Evolutionary conservation across 345 rosid genomes (phyloP).

Genomic region (Populus deltoides): DNA sequence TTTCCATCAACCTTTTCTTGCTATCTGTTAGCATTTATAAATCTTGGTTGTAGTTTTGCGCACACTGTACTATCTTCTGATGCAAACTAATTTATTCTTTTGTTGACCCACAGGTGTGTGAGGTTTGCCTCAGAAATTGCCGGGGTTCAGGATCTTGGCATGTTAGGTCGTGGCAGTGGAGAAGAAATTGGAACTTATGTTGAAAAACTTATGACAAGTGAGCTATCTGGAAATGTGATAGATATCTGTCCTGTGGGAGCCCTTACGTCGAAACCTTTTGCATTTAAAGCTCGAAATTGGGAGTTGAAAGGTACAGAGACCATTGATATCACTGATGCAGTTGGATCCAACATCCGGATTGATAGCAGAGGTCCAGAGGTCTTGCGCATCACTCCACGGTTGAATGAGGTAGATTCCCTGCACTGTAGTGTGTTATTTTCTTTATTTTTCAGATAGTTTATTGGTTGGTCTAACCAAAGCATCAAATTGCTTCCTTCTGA

Average conservation of each 20-base stretch:
- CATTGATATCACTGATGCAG: constrained; percentile 94
- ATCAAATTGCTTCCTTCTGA: background rate
- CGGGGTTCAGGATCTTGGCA: constrained; percentile 97
- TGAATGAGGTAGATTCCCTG: constrained; percentile 68
- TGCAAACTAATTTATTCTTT: background rate
- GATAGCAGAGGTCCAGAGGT: constrained; percentile 99
- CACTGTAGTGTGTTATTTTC: constrained; percentile 1
- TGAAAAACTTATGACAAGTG: constrained; percentile 98
- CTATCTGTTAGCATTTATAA: background rate
- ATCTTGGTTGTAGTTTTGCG: background rate
- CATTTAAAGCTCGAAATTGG: constrained; percentile 98
- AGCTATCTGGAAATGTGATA: constrained; percentile 95
- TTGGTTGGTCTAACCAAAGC: constrained; percentile 4
- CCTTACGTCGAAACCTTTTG: constrained; percentile 95
- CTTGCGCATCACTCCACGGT: constrained; percentile 82
- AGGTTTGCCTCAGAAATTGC: constrained; percentile 98
- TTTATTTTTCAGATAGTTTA: background rate
- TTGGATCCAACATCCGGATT: constrained; percentile 92
- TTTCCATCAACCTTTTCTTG: background rate
- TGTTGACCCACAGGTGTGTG: constrained; percentile 62
- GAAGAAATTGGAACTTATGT: constrained; percentile 99
- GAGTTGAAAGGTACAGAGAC: constrained; percentile 96
- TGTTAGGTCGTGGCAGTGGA: constrained; percentile 98
- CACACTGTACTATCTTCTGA: constrained; percentile 3
- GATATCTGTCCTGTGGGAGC: constrained; percentile 99